Evolutionary conservation across 2,329 filamentous ascomycete genomes (phyloP).

Genomic region (Ramularia endophylla): DNA sequence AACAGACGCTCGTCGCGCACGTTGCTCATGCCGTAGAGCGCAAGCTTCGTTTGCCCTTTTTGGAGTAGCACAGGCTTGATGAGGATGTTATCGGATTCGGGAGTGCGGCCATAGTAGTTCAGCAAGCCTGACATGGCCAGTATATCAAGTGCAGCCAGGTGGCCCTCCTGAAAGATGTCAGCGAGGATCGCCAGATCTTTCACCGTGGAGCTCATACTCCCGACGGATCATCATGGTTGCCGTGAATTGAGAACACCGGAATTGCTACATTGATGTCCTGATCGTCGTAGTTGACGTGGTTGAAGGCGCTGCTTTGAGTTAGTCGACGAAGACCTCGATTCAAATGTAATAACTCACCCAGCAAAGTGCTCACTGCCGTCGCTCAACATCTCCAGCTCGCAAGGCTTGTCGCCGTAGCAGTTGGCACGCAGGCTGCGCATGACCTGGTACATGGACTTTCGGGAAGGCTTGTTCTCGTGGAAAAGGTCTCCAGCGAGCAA

Average conservation of each 20-base stretch:
- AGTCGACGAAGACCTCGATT: conserved; percentile 2
- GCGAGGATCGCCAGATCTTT: no score
- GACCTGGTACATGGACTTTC: conserved; percentile 94
- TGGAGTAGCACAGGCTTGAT: conserved; percentile 89
- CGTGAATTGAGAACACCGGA: conserved; percentile 96
- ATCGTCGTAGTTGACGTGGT: conserved; percentile 97
- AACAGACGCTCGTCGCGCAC: conserved; percentile 93
- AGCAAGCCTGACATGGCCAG: conserved; percentile 85
- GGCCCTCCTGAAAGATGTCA: conserved; percentile 55
- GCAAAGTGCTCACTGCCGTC: conserved; percentile 86
- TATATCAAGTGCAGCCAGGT: conserved; percentile 83
- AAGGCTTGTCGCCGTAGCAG: conserved; percentile 91
- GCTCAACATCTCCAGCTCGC: conserved; percentile 88
- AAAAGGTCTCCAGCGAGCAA: conserved; percentile 92
- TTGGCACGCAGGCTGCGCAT: conserved; percentile 92
- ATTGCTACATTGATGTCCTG: conserved; percentile 95
- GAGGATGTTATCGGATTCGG: conserved; percentile 87
- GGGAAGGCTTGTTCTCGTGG: conserved; percentile 95
- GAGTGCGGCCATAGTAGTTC: conserved; percentile 92
- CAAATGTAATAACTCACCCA: conserved; percentile 15
- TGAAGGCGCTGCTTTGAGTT: conserved; percentile 55
- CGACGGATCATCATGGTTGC: conserved; percentile 97
- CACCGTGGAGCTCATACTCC: conserved; percentile 43
- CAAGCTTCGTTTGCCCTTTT: conserved; percentile 87
- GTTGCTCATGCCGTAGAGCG: conserved; percentile 90